phyloP scores from a whole-genome alignment of 805 yeast genomes.

The Lachancea waltii region DNA sequence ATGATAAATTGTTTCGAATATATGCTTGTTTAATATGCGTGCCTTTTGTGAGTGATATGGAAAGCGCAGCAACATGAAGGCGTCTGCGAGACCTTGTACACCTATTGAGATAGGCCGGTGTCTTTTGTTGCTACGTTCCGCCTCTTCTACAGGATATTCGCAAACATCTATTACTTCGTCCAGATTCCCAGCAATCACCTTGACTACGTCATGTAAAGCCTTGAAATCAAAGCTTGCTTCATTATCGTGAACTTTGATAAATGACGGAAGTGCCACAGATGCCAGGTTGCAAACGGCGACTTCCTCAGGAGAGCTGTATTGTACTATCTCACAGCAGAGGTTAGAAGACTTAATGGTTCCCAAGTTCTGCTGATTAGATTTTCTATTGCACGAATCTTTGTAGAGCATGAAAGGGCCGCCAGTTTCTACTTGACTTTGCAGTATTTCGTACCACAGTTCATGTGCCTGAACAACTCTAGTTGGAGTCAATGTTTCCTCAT shows the following conservation, averaged over 20 bases:
- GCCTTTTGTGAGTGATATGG: slow-evolving; percentile 91
- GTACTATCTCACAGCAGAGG: slow-evolving; percentile 87
- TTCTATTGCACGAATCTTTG: slow-evolving; percentile 81
- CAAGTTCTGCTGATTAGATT: slow-evolving; percentile 83
- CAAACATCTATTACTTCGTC: slow-evolving; percentile 78
- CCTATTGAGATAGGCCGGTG: slow-evolving; percentile 92
- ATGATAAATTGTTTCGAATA: slow-evolving; percentile 93
- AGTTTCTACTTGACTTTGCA: slow-evolving; percentile 90
- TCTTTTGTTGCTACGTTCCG: slow-evolving; percentile 63
- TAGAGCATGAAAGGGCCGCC: slow-evolving; percentile 92
- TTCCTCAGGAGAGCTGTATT: slow-evolving; percentile 82
- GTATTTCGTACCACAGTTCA: slow-evolving; percentile 77
- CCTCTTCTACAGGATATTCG: slow-evolving; percentile 72
- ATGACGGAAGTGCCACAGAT: slow-evolving; percentile 80
- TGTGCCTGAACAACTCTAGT: slow-evolving; percentile 71
- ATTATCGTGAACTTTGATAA: slow-evolving; percentile 42
- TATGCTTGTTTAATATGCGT: slow-evolving; percentile 63
- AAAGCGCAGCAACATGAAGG: slow-evolving; percentile 65
- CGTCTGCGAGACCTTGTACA: slow-evolving; percentile 94
- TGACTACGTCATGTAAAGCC: slow-evolving; percentile 65
- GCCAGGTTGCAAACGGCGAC: slow-evolving; percentile 93
- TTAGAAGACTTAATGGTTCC: slow-evolving; percentile 91
- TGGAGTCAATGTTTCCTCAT: slow-evolving; percentile 61
- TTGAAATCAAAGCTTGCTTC: slow-evolving; percentile 57
- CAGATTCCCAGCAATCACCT: slow-evolving; percentile 69